A percentile compares a stretch with the other conserved stretches of the same genome.
Evolutionary conservation across 139 green algal genomes (phyloP).

Genomic region (Coelastrella sp.): DNA sequence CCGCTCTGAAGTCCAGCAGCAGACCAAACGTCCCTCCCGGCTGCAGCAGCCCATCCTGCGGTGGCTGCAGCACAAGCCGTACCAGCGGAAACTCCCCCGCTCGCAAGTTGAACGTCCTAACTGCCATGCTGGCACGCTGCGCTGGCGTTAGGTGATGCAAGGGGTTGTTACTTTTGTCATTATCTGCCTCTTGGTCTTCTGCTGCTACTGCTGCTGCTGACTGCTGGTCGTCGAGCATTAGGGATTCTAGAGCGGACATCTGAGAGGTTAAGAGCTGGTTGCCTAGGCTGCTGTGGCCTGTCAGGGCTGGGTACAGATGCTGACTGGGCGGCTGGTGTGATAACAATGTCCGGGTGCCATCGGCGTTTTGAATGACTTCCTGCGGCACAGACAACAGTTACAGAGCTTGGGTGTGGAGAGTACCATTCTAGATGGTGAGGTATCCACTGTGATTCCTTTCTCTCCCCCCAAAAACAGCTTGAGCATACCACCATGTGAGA

Average conservation of each 20-base stretch:
- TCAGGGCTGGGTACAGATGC: slow-evolving; percentile 15
- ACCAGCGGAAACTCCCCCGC: slow-evolving; percentile 54
- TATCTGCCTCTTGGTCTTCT: slow-evolving; percentile 3
- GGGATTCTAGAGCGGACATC: slow-evolving; percentile 4
- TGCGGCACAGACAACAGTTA: too few relatives aligned
- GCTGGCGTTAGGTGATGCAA: neutral
- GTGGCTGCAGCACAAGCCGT: slow-evolving; percentile 66
- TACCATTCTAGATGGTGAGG: too few relatives aligned
- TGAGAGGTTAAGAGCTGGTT: slow-evolving; percentile 5
- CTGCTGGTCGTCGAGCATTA: slow-evolving; percentile 35
- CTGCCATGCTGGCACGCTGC: slow-evolving; percentile 28
- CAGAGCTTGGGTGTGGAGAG: too few relatives aligned
- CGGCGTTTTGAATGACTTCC: slow-evolving; percentile 25
- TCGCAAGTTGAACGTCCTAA: slow-evolving; percentile 38
- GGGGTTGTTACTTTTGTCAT: neutral
- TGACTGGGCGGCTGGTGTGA: neutral
- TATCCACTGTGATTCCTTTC: too few relatives aligned
- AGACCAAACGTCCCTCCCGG: slow-evolving; percentile 75
- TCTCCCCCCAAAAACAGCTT: too few relatives aligned
- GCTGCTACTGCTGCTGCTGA: slow-evolving; percentile 24
- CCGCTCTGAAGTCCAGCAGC: slow-evolving; percentile 76
- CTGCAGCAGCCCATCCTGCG: slow-evolving; percentile 71
- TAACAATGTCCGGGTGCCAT: slow-evolving; percentile 26
- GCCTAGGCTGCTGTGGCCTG: neutral
- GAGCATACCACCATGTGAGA: too few relatives aligned